Base-by-base conservation (phyloP, 768 basidiomycete genomes). In the Cystofilobasidium macerans region DNA sequence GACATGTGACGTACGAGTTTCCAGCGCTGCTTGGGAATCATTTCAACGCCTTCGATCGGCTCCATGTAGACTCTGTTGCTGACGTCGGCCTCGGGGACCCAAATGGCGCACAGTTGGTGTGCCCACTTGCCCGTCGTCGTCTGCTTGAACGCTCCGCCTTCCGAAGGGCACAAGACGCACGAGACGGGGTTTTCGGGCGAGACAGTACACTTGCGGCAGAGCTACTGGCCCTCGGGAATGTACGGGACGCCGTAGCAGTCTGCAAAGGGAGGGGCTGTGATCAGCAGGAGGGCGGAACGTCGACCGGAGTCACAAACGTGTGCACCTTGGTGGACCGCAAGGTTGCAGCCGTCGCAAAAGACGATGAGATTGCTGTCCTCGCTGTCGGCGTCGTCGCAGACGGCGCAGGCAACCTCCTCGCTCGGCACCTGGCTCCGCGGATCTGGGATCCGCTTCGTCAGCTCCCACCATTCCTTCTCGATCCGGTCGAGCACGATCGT, bases 241-340 rank as follows among this genome's bases (percentile, higher is more conserved):
- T 99, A 99, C 14, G 95, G 95, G 1, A 99, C 91, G 24, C 95
- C 95, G 72, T 99, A 99, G 73, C 95, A 99, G 74, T 99, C 95
- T 95, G 67, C 2, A 16, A 26, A 51, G 24, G 11, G 48, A 13
- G 48, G n/a, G n/a, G n/a, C n/a, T n/a, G n/a, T n/a, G n/a, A n/a
- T n/a, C n/a, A n/a, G n/a, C n/a, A n/a, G n/a, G n/a, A n/a, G n/a
- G n/a, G n/a, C n/a, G n/a, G n/a, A n/a, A n/a, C n/a, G n/a, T n/a
- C n/a, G n/a, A n/a, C n/a, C n/a, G n/a, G n/a, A n/a, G n/a, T n/a
- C n/a, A n/a, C n/a, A n/a, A n/a, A n/a, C n/a, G n/a, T n/a, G 14
- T 82, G 61, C 67, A 88, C 93, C 93, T 82, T 99, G 95, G 78
- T 99, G 95, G n/a, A 99, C 95, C 13, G 95, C 95, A 30, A 99